Conservation (phyloP, 202 grass and related monocot species). For the Setaria viridis region DNA sequence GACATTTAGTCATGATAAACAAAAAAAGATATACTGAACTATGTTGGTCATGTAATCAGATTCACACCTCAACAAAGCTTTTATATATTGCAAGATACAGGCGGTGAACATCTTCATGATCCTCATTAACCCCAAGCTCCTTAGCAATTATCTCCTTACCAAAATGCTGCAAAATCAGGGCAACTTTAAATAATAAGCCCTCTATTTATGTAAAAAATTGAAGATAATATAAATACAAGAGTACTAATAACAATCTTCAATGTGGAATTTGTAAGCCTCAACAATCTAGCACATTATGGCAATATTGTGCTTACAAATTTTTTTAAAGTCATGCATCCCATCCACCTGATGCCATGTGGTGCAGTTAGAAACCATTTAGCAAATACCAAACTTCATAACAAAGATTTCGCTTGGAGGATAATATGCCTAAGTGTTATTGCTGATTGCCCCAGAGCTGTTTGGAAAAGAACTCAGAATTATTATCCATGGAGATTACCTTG, state of each 20-base stretch:
- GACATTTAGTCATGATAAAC: not conserved
- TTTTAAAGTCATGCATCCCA: not conserved
- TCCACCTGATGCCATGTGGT: not conserved
- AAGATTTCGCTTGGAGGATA: not conserved
- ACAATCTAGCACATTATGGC: not conserved
- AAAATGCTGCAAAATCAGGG: constrained; percentile 66
- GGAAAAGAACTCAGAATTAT: constrained; percentile 8
- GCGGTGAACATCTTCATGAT: constrained; percentile 75
- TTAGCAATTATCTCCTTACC: constrained; percentile 96
- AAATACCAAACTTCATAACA: not conserved
- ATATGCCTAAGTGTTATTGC: not conserved
- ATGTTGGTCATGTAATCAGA: not conserved
- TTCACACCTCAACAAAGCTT: constrained; percentile 87
- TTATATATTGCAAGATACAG: constrained; percentile 93
- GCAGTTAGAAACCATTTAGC: not conserved
- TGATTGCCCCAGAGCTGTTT: not conserved
- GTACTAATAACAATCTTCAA: not conserved
- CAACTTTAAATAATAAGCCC: constrained; percentile 15
- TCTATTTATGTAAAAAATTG: not conserved
- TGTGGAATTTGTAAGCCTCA: not conserved
- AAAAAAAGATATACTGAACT: not conserved
- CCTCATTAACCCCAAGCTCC: constrained; percentile 80
- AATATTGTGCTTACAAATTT: not conserved
- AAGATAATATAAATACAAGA: not conserved
- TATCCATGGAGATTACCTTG: constrained; percentile 54